These are phyloP conservation scores for Berkeleyomyces basicola DNA, from an alignment of 2,329 filamentous ascomycete species.

Conservation along the genomic window DNA sequence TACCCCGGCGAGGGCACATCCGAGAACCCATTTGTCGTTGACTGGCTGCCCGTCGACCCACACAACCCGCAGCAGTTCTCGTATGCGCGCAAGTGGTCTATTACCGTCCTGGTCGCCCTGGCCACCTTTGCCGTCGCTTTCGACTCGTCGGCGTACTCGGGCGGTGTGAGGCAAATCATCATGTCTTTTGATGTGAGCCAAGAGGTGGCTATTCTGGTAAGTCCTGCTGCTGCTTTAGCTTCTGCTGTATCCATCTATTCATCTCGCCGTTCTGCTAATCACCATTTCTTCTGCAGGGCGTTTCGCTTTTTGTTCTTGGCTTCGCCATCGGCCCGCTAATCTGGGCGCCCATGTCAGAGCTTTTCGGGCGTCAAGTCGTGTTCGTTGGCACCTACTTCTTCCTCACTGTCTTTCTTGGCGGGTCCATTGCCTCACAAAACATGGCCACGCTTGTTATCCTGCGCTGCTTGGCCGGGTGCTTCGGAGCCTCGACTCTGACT, in stretches of 20 bases:
- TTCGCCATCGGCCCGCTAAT: constrained; percentile 45
- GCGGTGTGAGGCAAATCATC: constrained; percentile 37
- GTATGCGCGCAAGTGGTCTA: constrained; percentile 43
- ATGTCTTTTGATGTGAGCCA: constrained; percentile 33
- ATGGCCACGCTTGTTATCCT: constrained; percentile 46
- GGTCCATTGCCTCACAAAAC: constrained; percentile 37
- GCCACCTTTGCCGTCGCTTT: constrained; percentile 55
- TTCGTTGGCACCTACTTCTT: constrained; percentile 41
- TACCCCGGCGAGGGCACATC: constrained; percentile 47
- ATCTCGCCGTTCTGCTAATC: background rate
- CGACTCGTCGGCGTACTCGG: constrained; percentile 50
- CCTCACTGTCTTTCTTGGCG: constrained; percentile 46
- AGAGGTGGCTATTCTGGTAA: constrained; percentile 36
- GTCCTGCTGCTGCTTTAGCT: background rate
- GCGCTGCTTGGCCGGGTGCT: constrained; percentile 50
- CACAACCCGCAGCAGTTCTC: constrained; percentile 49
- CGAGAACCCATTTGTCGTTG: constrained; percentile 51
- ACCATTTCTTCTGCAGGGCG: constrained; percentile 22
- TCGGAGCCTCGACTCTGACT: constrained; percentile 45
- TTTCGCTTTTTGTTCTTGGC: constrained; percentile 48
- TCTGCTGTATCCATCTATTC: background rate
- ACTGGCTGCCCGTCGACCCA: constrained; percentile 49
- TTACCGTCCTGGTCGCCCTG: constrained; percentile 42
- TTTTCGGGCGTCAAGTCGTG: constrained; percentile 43
- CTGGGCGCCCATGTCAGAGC: constrained; percentile 50